Conservation (phyloP, 2,329 filamentous ascomycete genomes). For the Fusarium sp. region DNA sequence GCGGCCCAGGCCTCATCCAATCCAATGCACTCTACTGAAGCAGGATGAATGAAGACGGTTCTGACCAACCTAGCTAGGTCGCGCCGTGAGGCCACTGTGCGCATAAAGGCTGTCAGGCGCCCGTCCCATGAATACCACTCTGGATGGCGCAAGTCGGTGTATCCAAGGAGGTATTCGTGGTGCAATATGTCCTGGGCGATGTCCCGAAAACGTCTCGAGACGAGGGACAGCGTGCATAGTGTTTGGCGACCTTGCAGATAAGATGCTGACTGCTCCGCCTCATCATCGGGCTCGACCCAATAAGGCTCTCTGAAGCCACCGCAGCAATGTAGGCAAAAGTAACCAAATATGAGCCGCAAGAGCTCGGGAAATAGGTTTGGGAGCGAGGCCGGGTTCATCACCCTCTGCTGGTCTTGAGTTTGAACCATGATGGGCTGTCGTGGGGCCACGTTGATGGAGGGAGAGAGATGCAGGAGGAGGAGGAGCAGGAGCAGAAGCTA, state of each 20-base stretch:
- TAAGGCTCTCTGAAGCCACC: constrained; percentile 15
- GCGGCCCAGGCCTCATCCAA: constrained; percentile 3
- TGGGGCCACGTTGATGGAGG: too few relatives aligned
- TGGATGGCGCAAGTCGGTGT: background rate
- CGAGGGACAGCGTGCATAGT: constrained; percentile 26
- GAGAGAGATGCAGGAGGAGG: too few relatives aligned
- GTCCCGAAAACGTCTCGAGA: constrained; percentile 22
- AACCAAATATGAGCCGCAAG: constrained; percentile 25
- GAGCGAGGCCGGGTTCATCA: constrained; percentile 4
- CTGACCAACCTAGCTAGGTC: constrained; percentile 28
- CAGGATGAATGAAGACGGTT: background rate
- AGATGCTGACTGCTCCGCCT: background rate
- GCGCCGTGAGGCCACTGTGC: constrained; percentile 2
- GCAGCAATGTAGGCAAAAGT: constrained; percentile 35
- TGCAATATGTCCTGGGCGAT: constrained; percentile 29
- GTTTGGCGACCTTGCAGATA: constrained; percentile 10
- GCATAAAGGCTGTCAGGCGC: constrained; percentile 23
- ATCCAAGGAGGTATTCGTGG: constrained; percentile 30
- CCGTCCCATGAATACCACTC: background rate
- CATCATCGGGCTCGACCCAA: background rate
- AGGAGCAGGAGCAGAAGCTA: too few relatives aligned
- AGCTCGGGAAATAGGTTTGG: constrained; percentile 21
- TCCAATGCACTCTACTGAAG: background rate
- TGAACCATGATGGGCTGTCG: too few relatives aligned
- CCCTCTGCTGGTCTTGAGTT: too few relatives aligned